These are phyloP conservation scores for Phlyctochytrium planicorne DNA, from an alignment of 192 early-diverging fungal species.

Conservation along the genomic window DNA sequence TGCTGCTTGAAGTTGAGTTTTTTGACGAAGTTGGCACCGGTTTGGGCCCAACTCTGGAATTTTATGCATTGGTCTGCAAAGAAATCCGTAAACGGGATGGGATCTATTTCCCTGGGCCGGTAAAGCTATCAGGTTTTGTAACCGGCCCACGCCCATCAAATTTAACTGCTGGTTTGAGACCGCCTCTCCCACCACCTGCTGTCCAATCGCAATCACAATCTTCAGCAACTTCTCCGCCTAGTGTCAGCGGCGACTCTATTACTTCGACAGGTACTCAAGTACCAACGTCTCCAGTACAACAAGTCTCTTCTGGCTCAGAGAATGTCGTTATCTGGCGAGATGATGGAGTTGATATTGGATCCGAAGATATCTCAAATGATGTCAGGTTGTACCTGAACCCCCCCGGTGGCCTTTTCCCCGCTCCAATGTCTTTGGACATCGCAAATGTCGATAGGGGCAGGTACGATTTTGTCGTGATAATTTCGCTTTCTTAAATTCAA, in stretches of 20 bases:
- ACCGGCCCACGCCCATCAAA: too few relatives aligned
- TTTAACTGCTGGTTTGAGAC: too few relatives aligned
- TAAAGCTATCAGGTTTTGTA: too few relatives aligned
- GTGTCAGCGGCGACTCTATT: too few relatives aligned
- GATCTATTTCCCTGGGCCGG: constrained; percentile 43
- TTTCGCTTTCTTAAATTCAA: too few relatives aligned
- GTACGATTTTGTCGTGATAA: too few relatives aligned
- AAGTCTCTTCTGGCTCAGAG: not conserved
- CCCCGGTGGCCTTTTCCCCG: constrained; percentile 33
- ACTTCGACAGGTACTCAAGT: too few relatives aligned
- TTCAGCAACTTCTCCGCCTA: too few relatives aligned
- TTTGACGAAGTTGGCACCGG: constrained; percentile 92
- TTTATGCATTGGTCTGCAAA: constrained; percentile 78
- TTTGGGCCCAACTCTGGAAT: constrained; percentile 88
- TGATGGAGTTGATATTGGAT: constrained; percentile 7
- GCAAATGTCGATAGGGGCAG: constrained; percentile 34
- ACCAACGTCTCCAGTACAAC: too few relatives aligned
- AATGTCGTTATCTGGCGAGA: constrained; percentile 8
- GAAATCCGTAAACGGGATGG: constrained; percentile 52
- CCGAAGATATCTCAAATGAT: not conserved
- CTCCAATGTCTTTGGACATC: constrained; percentile 13
- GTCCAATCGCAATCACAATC: too few relatives aligned
- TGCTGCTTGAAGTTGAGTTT: constrained; percentile 90
- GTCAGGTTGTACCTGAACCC: constrained; percentile 30
- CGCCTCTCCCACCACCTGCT: too few relatives aligned